A percentile compares a stretch with the other conserved stretches of the same genome.
phyloP scores from a whole-genome alignment of 179 eudicot genomes.

The Gypsophila paniculata region DNA sequence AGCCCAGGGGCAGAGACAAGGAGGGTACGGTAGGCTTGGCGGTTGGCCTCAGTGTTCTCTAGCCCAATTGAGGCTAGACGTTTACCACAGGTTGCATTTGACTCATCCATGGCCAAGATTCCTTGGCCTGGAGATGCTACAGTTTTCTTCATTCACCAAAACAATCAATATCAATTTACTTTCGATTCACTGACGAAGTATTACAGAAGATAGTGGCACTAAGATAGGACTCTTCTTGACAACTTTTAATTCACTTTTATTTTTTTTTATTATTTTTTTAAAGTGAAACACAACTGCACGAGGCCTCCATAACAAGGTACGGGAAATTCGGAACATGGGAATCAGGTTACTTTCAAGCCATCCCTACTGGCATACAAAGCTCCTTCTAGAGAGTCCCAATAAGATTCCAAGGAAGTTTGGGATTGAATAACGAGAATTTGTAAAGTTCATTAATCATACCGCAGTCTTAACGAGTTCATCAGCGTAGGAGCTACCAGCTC shows the following conservation, averaged over 20 bases:
- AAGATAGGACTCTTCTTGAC: too few species aligned
- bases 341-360: background rate
- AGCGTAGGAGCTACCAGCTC: constrained; percentile 60
- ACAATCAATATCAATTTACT: background rate
- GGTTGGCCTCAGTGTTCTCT: constrained; percentile 93
- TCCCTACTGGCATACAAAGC: background rate
- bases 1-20: constrained; percentile 69
- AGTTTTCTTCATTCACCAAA: constrained; percentile 46
- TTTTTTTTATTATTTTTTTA: too few species aligned
- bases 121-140: constrained; percentile 88
- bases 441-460: constrained; percentile 33
- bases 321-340: background rate
- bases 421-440: background rate
- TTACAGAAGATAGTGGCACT: too few species aligned
- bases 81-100: constrained; percentile 88
- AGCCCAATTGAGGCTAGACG: constrained; percentile 82
- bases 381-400: background rate
- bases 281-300: too few species aligned
- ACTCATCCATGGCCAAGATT: constrained; percentile 88
- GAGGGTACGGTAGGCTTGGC: constrained; percentile 84
- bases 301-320: background rate
- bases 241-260: too few species aligned
- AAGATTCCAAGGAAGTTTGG: background rate
- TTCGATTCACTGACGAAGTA: background rate
- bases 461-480: constrained; percentile 89